Base-by-base conservation (phyloP, 1,284 basidiomycete genomes). In the Fomitopsis schrenkii region DNA sequence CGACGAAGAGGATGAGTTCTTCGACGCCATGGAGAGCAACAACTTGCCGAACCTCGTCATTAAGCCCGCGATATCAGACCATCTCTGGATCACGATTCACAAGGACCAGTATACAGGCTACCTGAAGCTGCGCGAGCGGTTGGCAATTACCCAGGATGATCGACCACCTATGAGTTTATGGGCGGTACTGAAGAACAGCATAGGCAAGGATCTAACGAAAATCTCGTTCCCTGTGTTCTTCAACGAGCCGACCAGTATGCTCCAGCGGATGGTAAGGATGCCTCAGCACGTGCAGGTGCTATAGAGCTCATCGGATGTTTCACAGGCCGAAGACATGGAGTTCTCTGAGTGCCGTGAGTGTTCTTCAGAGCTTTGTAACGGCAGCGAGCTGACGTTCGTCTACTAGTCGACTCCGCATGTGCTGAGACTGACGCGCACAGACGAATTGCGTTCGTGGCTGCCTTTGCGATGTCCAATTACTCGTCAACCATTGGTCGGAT, bases 401-500 rank as follows among this genome's bases (percentile, higher is more conserved):
- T 59, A 40, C 44, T 57, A 93, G 91, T 97, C 66, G 94, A 97
- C 70, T 87, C 90, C 3, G 97, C 97, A 12, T 86, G 86, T 1
- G 79, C 80, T 57, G 92, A 97, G 71, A 72, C 75, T 40, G 94
- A 97, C 70, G 87, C 93, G 6, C 83, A 91, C 54, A 86, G 88
- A 61, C 87, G 97, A 7, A 87, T 98, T 61, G 95, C 95, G 0
- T 99, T 90, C 70, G 95, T 99, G 3, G 95, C 93, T 12, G 97
- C 95, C 0, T 99, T 98, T 75, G 97, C 95, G 2, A 97, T 97
- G 94, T 94, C 92, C 45, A 98, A 98, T 77, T 98, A 99, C 77
- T 95, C 93, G 12, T 95, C 93, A 33, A 98, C 97, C 0, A 94
- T 97, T 66, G 93, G 94, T 3, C 85, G 95, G 42, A 95, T 97